phyloP scores from a whole-genome alignment of 345 rosid genomes.

The Populus alba region DNA sequence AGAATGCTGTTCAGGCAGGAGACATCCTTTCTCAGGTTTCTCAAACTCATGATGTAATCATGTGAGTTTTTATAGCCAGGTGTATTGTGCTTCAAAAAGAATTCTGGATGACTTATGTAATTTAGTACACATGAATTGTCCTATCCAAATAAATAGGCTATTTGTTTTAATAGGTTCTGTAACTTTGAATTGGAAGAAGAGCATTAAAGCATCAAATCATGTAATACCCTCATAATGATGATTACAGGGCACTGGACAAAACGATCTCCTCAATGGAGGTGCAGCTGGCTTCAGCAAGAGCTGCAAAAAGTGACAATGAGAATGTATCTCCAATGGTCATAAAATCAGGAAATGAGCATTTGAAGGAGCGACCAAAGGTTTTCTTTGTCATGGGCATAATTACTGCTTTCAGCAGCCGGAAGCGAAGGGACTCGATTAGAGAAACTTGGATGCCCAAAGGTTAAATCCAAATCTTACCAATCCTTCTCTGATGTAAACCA shows the following conservation, averaged over 20 bases:
- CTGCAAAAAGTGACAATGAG: constrained; percentile 41
- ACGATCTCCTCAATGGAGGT: constrained; percentile 72
- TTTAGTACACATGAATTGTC: background rate
- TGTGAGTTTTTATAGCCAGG: constrained; percentile 43
- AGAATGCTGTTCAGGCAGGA: constrained; percentile 44
- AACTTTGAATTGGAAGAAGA: background rate
- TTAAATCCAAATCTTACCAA: constrained; percentile 12
- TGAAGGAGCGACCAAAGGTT: constrained; percentile 54
- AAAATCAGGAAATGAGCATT: constrained; percentile 40
- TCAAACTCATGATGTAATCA: constrained; percentile 84
- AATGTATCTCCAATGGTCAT: constrained; percentile 39
- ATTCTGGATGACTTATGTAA: background rate
- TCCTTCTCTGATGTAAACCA: background rate
- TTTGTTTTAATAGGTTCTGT: background rate
- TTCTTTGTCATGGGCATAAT: constrained; percentile 82
- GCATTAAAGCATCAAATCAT: background rate
- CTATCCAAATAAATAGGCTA: background rate
- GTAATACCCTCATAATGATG: background rate
- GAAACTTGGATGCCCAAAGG: constrained; percentile 82
- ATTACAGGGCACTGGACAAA: constrained; percentile 62
- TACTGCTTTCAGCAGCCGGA: constrained; percentile 81
- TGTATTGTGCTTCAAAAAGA: constrained; percentile 3
- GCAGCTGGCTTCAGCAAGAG: constrained; percentile 79
- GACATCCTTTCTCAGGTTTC: constrained; percentile 87
- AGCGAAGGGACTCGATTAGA: constrained; percentile 73